These are phyloP conservation scores for Agapanthus africanus DNA, from an alignment of 106 monocot species.

Conservation along the genomic window DNA sequence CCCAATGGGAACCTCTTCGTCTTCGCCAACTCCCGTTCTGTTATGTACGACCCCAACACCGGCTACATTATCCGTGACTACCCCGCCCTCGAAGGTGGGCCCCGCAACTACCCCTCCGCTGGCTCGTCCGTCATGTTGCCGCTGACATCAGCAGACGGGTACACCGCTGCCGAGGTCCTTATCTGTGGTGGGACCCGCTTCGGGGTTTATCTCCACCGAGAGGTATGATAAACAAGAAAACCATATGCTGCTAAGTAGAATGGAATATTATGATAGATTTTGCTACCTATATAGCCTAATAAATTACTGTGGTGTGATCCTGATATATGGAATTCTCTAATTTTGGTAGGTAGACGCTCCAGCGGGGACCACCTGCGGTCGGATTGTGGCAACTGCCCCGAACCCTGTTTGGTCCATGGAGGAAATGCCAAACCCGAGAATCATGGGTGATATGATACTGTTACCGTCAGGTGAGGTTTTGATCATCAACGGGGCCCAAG, in stretches of 20 bases:
- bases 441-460: conserved; percentile 78
- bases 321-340: too few species aligned
- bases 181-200: conserved; percentile 59
- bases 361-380: conserved; percentile 41
- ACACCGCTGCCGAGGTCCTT: conserved; percentile 37
- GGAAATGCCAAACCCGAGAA: conserved; percentile 44
- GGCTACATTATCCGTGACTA: conserved; percentile 35
- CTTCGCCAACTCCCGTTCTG: conserved; percentile 53
- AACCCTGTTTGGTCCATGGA: conserved; percentile 36
- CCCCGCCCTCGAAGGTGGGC: conserved; percentile 41
- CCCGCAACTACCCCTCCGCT: conserved; percentile 62
- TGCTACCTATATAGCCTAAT: too few species aligned
- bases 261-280: too few species aligned
- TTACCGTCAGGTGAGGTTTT: conserved; percentile 49
- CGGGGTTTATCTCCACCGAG: conserved; percentile 32
- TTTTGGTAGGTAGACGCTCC: conserved; percentile 22
- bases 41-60: conserved; percentile 35
- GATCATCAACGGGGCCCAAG: conserved; percentile 51
- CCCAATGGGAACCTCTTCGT: conserved; percentile 81
- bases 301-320: too few species aligned
- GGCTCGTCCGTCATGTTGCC: conserved; percentile 70
- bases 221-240: too few species aligned
- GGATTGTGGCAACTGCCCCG: conserved; percentile 34
- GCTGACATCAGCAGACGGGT: conserved; percentile 18
- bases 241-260: too few species aligned